These are phyloP conservation scores for Pichia pseudocactophila DNA, from an alignment of 805 yeast species.

Conservation along the genomic window DNA sequence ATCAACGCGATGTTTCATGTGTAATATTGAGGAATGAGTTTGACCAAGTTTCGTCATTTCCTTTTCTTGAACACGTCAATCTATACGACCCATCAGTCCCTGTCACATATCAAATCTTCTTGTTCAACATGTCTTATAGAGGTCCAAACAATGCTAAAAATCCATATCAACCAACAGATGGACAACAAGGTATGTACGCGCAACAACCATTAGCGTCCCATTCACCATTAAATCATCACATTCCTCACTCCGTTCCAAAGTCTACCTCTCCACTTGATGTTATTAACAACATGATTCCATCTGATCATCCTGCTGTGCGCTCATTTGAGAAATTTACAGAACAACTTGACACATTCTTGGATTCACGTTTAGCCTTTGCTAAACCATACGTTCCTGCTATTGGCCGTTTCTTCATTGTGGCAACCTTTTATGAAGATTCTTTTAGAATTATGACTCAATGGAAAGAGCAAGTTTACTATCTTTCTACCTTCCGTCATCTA, in stretches of 20 bases:
- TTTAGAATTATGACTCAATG: slow-evolving; percentile 78
- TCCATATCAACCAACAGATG: background rate
- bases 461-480: slow-evolving; percentile 81
- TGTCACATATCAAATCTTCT: too few relatives aligned
- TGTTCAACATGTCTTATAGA: background rate
- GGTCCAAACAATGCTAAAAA: background rate
- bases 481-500: slow-evolving; percentile 68
- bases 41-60: too few relatives aligned
- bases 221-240: slow-evolving; percentile 1
- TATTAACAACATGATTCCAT: slow-evolving; percentile 24
- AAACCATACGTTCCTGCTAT: slow-evolving; percentile 78
- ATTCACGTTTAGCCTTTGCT: slow-evolving; percentile 41
- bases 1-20: too few relatives aligned
- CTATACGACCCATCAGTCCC: too few relatives aligned
- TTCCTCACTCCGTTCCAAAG: slow-evolving; percentile 7
- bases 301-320: slow-evolving; percentile 24
- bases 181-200: background rate
- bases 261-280: slow-evolving; percentile 16
- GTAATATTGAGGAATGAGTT: too few relatives aligned
- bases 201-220: background rate
- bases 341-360: slow-evolving; percentile 44
- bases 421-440: slow-evolving; percentile 88
- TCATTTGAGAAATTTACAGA: slow-evolving; percentile 44
- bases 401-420: slow-evolving; percentile 85
- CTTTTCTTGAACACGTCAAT: too few relatives aligned